Base-by-base conservation (phyloP, 1,139 yeast species). In the Pichia sp. region DNA sequence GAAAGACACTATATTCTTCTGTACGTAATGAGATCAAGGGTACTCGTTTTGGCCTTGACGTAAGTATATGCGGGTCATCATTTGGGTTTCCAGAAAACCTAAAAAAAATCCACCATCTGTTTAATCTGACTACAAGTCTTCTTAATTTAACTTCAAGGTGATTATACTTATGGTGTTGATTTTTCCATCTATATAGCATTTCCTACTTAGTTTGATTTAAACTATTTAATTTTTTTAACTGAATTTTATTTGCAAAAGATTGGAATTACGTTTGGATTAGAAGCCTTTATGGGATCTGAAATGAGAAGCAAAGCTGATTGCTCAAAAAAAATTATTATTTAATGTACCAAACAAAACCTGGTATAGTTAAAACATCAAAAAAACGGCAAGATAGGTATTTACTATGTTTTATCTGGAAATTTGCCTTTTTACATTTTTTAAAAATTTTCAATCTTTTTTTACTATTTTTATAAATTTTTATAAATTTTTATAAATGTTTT, bases 31-130 rank as follows among this genome's bases (percentile, higher is more conserved):
- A 71, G 8, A 72, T 58, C 31, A 76, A 61, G 7, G 68, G 72
- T 45, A 66, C 64, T 46, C 68, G 64, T 33, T 66, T 65, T 43
- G 72, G 65, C 52, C 69, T 70, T 18, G 71, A 57, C 27, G 72
- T 72, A 11, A 76, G 66, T 4, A 75, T 67, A 29, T 68, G 58
- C 0, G 74, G 73, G 50, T 71, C 68, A 31, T 61, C 62, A 37
- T 67, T 48, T 6, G 61, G 61, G 39, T 58, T 50, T 11, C 56
- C 56, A 4, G 48, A 43, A 28, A 53, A 50, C 7, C 54, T 60
- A 34, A 66, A 61, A 58, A 69, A 71, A 58, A 76, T 75, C 64
- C 71, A 73, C 56, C 67, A 67, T 46, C 71, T 74, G 45, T 69
- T 66, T 46, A 69, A 67, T 44, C 69, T 71, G 29, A 74, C 66